A percentile compares a stretch with the other conserved stretches of the same genome.
Evolutionary conservation across 495 filamentous ascomycete genomes (phyloP).

Genomic region (Collariella sp.): DNA sequence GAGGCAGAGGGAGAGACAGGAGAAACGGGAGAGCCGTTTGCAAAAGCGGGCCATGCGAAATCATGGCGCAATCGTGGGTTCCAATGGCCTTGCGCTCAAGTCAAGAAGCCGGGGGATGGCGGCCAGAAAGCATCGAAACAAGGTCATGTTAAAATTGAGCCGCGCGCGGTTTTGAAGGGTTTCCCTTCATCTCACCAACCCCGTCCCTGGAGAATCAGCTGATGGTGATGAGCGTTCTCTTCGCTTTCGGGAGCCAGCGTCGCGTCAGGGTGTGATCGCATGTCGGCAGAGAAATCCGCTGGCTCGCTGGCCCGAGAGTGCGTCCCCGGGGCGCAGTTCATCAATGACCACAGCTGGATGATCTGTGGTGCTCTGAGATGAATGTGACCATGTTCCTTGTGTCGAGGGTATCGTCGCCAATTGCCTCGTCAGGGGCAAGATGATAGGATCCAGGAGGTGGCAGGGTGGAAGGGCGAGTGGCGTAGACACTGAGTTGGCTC

Average conservation of each 20-base stretch:
- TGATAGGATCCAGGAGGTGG: too few species aligned
- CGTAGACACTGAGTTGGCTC: too few species aligned
- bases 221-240: conserved; percentile 11
- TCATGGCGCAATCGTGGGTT: conserved; percentile 13
- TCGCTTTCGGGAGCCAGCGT: background rate
- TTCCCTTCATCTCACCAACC: conserved; percentile 5
- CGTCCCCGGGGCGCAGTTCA: conserved; percentile 5
- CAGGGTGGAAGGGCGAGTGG: too few species aligned
- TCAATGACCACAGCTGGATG: background rate
- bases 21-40: background rate
- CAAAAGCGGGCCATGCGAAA: background rate
- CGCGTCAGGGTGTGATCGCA: conserved; percentile 15
- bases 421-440: too few species aligned
- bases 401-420: too few species aligned
- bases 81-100: background rate
- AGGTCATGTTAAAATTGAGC: background rate
- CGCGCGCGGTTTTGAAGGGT: background rate
- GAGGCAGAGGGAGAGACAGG: background rate
- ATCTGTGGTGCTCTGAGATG: background rate
- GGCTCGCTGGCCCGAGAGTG: conserved; percentile 10
- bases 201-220: conserved; percentile 25
- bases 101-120: background rate
- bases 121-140: background rate
- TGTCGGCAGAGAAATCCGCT: conserved; percentile 25
- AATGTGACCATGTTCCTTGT: background rate